A percentile compares a stretch with the other conserved stretches of the same genome.
phyloP scores from a whole-genome alignment of 495 filamentous ascomycete species.

The Annulohypoxylon maeteangense region DNA sequence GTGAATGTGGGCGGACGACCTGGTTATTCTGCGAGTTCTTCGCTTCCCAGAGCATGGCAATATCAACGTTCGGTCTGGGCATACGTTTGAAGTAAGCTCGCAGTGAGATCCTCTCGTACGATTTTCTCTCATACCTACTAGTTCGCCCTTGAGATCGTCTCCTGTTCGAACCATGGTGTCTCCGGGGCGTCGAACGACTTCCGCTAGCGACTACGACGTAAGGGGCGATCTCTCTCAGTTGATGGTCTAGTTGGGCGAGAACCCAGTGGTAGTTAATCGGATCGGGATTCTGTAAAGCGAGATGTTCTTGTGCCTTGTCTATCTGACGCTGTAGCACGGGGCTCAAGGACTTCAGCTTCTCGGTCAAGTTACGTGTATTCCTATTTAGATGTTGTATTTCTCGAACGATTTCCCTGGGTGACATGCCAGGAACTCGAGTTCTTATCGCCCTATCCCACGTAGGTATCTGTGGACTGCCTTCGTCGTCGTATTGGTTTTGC shows the following conservation, averaged over 20 bases:
- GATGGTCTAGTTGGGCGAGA: slow-evolving; percentile 51
- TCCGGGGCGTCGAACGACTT: background rate
- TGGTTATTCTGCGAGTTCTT: slow-evolving; percentile 15
- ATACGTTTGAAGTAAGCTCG: slow-evolving; percentile 53
- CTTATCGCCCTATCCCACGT: slow-evolving; percentile 47
- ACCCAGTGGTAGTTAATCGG: slow-evolving; percentile 38
- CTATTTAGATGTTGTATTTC: slow-evolving; percentile 49
- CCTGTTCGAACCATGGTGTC: slow-evolving; percentile 7
- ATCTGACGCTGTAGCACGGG: slow-evolving; percentile 48
- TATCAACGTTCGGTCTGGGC: slow-evolving; percentile 44
- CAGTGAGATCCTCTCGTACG: slow-evolving; percentile 47
- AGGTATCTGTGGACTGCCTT: slow-evolving; percentile 36
- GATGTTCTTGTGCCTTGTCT: slow-evolving; percentile 44
- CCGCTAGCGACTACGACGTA: background rate
- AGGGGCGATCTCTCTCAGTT: slow-evolving; percentile 32
- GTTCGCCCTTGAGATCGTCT: slow-evolving; percentile 19
- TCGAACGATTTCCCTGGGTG: slow-evolving; percentile 36
- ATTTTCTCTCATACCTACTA: slow-evolving; percentile 17
- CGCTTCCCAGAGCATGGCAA: slow-evolving; percentile 39
- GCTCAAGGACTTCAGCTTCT: slow-evolving; percentile 47
- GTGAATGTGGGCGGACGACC: background rate
- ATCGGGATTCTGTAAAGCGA: slow-evolving; percentile 34
- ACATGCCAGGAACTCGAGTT: slow-evolving; percentile 39
- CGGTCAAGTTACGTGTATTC: slow-evolving; percentile 21
- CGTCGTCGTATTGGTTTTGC: slow-evolving; percentile 37